Percentiles rank a stretch among this genome's conserved stretches.
These are phyloP conservation scores for Ceratopteris richardii DNA, from an alignment of 75 land plant genomes.

Conservation along the genomic window DNA sequence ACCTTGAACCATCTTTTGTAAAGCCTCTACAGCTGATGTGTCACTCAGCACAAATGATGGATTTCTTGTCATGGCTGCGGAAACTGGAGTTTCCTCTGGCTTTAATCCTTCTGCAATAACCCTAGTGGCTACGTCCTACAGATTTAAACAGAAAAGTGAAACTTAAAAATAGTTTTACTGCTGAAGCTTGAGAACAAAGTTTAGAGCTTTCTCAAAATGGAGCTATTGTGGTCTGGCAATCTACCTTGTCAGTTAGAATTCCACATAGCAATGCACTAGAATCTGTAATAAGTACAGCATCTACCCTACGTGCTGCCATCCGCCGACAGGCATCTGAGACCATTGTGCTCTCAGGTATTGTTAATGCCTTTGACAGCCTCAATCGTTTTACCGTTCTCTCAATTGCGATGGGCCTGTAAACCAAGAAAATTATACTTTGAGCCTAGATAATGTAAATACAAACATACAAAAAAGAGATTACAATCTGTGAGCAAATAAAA, in stretches of 20 bases:
- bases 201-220: background rate
- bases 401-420: slow-evolving; percentile 21
- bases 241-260: slow-evolving; percentile 89
- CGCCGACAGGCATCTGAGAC: slow-evolving; percentile 87
- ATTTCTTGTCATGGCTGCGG: slow-evolving; percentile 79
- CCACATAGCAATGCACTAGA: slow-evolving; percentile 80
- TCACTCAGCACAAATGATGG: slow-evolving; percentile 72
- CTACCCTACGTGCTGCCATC: slow-evolving; percentile 85
- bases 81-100: slow-evolving; percentile 71
- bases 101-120: slow-evolving; percentile 81
- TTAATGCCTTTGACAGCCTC: slow-evolving; percentile 83
- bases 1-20: slow-evolving; percentile 92
- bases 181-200: background rate
- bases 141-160: background rate
- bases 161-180: background rate
- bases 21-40: slow-evolving; percentile 69
- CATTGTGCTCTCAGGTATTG: slow-evolving; percentile 84
- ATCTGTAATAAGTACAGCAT: slow-evolving; percentile 85
- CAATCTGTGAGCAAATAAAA: no score
- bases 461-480: no score
- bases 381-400: slow-evolving; percentile 88
- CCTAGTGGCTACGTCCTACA: slow-evolving; percentile 70
- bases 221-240: slow-evolving; percentile 30
- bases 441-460: no score
- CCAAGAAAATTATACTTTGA: background rate